These are phyloP conservation scores for Pichia sp. DNA, from an alignment of 1,139 yeast genomes.

Conservation along the genomic window DNA sequence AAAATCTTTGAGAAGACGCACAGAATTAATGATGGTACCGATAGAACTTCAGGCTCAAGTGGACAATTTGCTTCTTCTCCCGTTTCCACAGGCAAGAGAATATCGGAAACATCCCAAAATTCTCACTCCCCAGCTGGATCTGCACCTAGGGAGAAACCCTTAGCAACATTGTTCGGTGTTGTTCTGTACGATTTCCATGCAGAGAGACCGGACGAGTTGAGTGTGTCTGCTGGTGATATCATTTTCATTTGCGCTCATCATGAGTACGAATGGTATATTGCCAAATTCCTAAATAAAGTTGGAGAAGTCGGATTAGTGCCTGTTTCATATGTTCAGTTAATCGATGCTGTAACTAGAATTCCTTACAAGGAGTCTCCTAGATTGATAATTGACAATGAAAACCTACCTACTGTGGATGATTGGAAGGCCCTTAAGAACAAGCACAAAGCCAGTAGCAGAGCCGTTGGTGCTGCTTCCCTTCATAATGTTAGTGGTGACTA, in stretches of 20 bases:
- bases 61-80: neutral
- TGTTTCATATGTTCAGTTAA: slow-evolving; percentile 77
- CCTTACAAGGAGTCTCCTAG: slow-evolving; percentile 34
- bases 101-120: neutral
- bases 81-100: neutral
- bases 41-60: slow-evolving; percentile 14
- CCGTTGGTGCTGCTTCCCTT: slow-evolving; percentile 41
- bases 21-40: slow-evolving; percentile 12
- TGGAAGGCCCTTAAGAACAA: slow-evolving; percentile 91
- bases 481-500: slow-evolving; percentile 20
- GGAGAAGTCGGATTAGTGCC: slow-evolving; percentile 99
- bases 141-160: slow-evolving; percentile 6
- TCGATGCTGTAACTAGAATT: slow-evolving; percentile 64
- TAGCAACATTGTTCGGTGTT: slow-evolving; percentile 45
- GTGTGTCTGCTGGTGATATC: slow-evolving; percentile 79
- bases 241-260: slow-evolving; percentile 93
- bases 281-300: slow-evolving; percentile 87
- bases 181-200: slow-evolving; percentile 81
- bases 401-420: slow-evolving; percentile 86
- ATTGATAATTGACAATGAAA: slow-evolving; percentile 50
- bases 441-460: slow-evolving; percentile 87
- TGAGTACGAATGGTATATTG: slow-evolving; percentile 95
- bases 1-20: slow-evolving; percentile 66
- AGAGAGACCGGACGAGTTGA: slow-evolving; percentile 83
- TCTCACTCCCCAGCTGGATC: slow-evolving; percentile 5